Percentiles rank a stretch among this genome's conserved stretches.
Evolutionary conservation across 305 asterid genomes (phyloP).

Genomic region (Fraxinus albicans): DNA sequence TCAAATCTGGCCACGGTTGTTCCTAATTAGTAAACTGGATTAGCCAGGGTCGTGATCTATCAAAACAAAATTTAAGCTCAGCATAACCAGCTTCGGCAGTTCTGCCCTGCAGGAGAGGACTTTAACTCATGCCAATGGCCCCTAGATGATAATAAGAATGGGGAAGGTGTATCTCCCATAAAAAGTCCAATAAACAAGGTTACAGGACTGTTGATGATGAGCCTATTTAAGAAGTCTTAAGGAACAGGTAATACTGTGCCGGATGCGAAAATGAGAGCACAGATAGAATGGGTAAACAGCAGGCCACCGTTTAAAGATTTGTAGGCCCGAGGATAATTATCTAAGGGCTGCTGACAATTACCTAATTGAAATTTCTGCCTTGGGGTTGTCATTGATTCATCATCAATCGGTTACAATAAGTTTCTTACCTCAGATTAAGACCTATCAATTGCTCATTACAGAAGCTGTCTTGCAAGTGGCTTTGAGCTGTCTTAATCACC

Average conservation of each 20-base stretch:
- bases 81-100: neutral
- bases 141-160: neutral
- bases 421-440: neutral
- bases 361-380: neutral
- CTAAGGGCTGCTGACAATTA: neutral
- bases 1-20: neutral
- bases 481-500: neutral
- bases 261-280: neutral
- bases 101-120: neutral
- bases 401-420: neutral
- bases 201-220: neutral
- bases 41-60: neutral
- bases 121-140: neutral
- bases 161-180: neutral
- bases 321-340: neutral
- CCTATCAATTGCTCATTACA: neutral
- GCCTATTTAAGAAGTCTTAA: neutral
- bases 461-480: neutral
- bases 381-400: neutral
- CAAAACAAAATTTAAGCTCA: neutral
- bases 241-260: neutral
- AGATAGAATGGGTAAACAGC: neutral
- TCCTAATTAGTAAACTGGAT: neutral
- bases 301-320: neutral
- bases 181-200: neutral